Percentiles rank a stretch among this genome's conserved stretches.
These are phyloP conservation scores for Plasmopara muralis DNA, from an alignment of 352 stramenopile genomes.

Conservation along the genomic window DNA sequence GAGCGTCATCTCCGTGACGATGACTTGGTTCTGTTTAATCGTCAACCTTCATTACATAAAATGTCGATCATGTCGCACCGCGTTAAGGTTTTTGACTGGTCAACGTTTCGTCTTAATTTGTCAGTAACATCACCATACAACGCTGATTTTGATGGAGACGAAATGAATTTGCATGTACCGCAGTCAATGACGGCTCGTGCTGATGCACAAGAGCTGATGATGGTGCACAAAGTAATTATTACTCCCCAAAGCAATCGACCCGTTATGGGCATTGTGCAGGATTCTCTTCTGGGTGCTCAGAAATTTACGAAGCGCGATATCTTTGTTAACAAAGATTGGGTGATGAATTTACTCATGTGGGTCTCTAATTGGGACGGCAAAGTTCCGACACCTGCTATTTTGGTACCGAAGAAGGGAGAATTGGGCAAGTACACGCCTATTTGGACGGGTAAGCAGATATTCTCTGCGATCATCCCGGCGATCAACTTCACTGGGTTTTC, in stretches of 20 bases:
- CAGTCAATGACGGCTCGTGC: slow-evolving; percentile 96
- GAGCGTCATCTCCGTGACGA: slow-evolving; percentile 97
- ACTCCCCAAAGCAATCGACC: slow-evolving; percentile 97
- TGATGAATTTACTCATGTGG: slow-evolving; percentile 99
- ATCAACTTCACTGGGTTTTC: slow-evolving; percentile 95
- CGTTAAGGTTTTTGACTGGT: slow-evolving; percentile 99
- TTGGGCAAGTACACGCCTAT: slow-evolving; percentile 86
- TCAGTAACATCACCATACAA: slow-evolving; percentile 98
- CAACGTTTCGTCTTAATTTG: slow-evolving; percentile 98
- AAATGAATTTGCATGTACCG: slow-evolving; percentile 99
- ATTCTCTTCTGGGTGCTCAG: slow-evolving; percentile 94
- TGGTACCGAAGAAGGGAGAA: slow-evolving; percentile 90
- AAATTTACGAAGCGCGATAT: slow-evolving; percentile 98
- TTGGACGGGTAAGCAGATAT: slow-evolving; percentile 99
- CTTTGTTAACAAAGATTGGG: slow-evolving; percentile 96
- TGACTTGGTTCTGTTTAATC: slow-evolving; percentile 99
- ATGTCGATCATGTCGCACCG: slow-evolving; percentile 99
- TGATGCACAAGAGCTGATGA: slow-evolving; percentile 98
- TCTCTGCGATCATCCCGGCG: slow-evolving; percentile 93
- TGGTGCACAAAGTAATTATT: slow-evolving; percentile 98
- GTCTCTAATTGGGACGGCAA: slow-evolving; percentile 94
- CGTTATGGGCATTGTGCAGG: slow-evolving; percentile 99
- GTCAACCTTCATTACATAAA: slow-evolving; percentile 98
- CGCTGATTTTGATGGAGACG: slow-evolving; percentile 99
- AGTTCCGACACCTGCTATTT: slow-evolving; percentile 94